Conservation (phyloP, 2,329 filamentous ascomycete genomes). For the Chalara sp. region DNA sequence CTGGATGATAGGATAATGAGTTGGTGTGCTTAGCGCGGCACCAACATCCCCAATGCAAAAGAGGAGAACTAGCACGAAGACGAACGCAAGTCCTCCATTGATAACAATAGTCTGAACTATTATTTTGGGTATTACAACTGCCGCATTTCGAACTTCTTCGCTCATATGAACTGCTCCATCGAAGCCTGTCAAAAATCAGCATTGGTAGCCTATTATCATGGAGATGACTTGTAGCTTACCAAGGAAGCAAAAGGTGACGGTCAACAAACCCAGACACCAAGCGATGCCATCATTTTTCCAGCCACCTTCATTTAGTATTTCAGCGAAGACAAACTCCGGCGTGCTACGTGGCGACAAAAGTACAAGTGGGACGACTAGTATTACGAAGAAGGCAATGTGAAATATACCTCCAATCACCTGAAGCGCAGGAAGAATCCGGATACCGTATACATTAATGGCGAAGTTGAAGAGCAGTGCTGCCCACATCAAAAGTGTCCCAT, state of each 20-base stretch:
- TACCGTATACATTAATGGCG: constrained; percentile 1
- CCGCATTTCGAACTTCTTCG: constrained; percentile 11
- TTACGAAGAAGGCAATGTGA: constrained; percentile 37
- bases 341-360: constrained; percentile 11
- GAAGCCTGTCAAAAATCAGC: constrained; percentile 1
- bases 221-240: constrained; percentile 17
- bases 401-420: constrained; percentile 34
- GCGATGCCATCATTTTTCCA: constrained; percentile 25
- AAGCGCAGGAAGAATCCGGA: background rate
- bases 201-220: background rate
- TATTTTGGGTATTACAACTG: background rate
- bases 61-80: constrained; percentile 25
- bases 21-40: constrained; percentile 31
- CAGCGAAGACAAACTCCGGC: constrained; percentile 19
- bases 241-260: constrained; percentile 9
- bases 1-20: constrained; percentile 40
- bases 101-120: background rate
- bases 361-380: constrained; percentile 32
- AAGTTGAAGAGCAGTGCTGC: background rate
- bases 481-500: constrained; percentile 31
- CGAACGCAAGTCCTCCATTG: constrained; percentile 34
- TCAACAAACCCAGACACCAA: constrained; percentile 29
- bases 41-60: constrained; percentile 29
- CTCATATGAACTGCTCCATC: constrained; percentile 28
- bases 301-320: constrained; percentile 21